phyloP scores from a whole-genome alignment of 331 rosid species.

The Erythrophleum ivorense region DNA sequence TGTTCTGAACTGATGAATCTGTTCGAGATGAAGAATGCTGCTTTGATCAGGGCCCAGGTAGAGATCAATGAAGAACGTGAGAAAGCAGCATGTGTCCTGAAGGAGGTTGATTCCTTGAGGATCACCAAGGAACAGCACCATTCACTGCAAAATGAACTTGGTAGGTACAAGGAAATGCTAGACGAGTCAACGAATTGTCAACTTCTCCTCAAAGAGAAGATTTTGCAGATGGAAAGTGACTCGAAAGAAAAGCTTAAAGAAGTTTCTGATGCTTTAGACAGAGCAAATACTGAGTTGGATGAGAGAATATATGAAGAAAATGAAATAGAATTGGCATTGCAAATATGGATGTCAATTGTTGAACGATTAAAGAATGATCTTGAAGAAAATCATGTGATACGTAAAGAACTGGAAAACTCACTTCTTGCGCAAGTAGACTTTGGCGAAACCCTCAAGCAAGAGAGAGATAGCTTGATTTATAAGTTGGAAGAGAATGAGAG shows the following conservation, averaged over 20 bases:
- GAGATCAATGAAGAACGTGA: conserved; percentile 17
- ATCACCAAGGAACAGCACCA: conserved; percentile 41
- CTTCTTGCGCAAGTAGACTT: conserved; percentile 68
- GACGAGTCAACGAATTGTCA: conserved; percentile 52
- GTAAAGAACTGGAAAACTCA: conserved; percentile 72
- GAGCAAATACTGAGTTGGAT: conserved; percentile 55
- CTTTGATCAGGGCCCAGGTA: conserved; percentile 11
- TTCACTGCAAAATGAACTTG: conserved; percentile 45
- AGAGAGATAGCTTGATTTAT: conserved; percentile 49
- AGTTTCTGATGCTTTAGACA: conserved; percentile 58
- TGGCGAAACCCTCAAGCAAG: conserved; percentile 62
- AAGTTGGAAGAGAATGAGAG: conserved; percentile 54
- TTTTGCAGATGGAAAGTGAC: conserved; percentile 37
- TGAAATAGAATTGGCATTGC: conserved; percentile 70
- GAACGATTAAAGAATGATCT: conserved; percentile 57
- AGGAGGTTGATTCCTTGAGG: background rate
- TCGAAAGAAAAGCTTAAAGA: conserved; percentile 46
- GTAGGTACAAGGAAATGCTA: conserved; percentile 51
- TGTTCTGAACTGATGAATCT: background rate
- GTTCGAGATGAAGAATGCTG: conserved; percentile 8
- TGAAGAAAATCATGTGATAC: conserved; percentile 53
- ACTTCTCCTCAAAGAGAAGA: conserved; percentile 47
- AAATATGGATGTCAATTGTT: conserved; percentile 60
- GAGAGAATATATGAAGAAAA: conserved; percentile 57
- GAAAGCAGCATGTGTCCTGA: background rate